phyloP scores from a whole-genome alignment of 805 yeast species.

The Kockiozyma suomiensis region DNA sequence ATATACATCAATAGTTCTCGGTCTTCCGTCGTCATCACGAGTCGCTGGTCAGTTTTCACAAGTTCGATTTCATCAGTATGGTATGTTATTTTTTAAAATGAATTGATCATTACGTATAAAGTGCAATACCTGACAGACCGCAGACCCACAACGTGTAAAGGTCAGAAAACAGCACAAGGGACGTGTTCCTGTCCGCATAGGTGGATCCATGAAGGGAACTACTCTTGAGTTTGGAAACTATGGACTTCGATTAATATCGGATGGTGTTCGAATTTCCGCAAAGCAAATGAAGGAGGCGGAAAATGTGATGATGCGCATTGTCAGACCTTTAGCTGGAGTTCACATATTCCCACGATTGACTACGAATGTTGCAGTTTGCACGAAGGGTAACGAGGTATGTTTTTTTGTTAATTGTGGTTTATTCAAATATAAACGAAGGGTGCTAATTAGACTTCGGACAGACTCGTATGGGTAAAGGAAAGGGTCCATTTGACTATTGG shows the following conservation, averaged over 20 bases:
- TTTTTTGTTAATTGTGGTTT: too few relatives aligned
- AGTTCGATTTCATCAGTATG: slow-evolving; percentile 40
- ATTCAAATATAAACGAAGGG: too few relatives aligned
- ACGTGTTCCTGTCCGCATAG: slow-evolving; percentile 88
- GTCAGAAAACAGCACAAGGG: slow-evolving; percentile 87
- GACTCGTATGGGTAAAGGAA: slow-evolving; percentile 99
- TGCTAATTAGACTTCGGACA: too few relatives aligned
- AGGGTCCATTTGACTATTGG: slow-evolving; percentile 97
- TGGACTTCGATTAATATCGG: slow-evolving; percentile 86
- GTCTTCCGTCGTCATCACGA: background rate
- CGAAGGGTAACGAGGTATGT: slow-evolving; percentile 81
- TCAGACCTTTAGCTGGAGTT: slow-evolving; percentile 72
- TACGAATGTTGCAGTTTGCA: slow-evolving; percentile 86
- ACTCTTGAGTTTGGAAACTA: slow-evolving; percentile 76
- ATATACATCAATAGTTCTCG: background rate
- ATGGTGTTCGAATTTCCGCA: slow-evolving; percentile 83
- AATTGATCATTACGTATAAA: background rate
- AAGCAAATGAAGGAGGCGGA: slow-evolving; percentile 91
- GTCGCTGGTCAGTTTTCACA: slow-evolving; percentile 14
- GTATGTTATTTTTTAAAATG: slow-evolving; percentile 50
- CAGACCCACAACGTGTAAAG: slow-evolving; percentile 63
- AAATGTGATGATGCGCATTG: slow-evolving; percentile 76
- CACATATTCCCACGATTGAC: slow-evolving; percentile 76
- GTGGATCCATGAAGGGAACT: slow-evolving; percentile 90
- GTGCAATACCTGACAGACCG: background rate